These are phyloP conservation scores for Ophiognomonia clavigignenti-juglandacearum DNA, from an alignment of 2,329 filamentous ascomycete species.

Conservation along the genomic window DNA sequence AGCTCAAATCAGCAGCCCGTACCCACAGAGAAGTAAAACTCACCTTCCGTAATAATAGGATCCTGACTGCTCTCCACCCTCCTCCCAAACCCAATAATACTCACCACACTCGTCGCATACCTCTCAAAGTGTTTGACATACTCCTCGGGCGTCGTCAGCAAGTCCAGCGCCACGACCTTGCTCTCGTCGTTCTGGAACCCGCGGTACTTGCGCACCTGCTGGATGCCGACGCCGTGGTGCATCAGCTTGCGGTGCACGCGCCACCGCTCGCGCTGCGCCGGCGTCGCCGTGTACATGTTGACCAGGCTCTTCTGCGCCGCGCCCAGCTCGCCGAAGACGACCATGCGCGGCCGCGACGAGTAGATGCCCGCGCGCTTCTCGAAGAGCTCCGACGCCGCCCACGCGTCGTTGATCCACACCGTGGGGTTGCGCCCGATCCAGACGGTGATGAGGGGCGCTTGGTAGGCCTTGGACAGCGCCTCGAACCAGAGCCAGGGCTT, in stretches of 20 bases:
- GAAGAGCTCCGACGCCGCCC: slow-evolving; percentile 48
- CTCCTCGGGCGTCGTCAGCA: slow-evolving; percentile 37
- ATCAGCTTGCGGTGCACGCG: slow-evolving; percentile 45
- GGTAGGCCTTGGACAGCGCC: slow-evolving; percentile 42
- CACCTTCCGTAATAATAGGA: slow-evolving; percentile 49
- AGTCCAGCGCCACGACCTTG: slow-evolving; percentile 46
- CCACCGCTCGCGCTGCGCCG: slow-evolving; percentile 36
- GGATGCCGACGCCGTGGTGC: slow-evolving; percentile 46
- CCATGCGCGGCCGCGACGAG: slow-evolving; percentile 44
- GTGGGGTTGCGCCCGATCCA: slow-evolving; percentile 48
- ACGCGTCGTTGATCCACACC: slow-evolving; percentile 44
- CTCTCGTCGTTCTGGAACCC: slow-evolving; percentile 55
- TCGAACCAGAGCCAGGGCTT: slow-evolving; percentile 58
- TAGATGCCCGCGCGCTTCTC: slow-evolving; percentile 49
- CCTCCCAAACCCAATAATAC: slow-evolving; percentile 52
- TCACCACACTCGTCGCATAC: slow-evolving; percentile 48
- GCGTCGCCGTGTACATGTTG: slow-evolving; percentile 36
- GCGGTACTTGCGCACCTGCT: slow-evolving; percentile 49
- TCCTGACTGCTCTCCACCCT: slow-evolving; percentile 45
- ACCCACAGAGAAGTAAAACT: background rate
- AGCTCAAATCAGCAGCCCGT: background rate
- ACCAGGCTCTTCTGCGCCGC: slow-evolving; percentile 38
- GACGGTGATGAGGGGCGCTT: slow-evolving; percentile 47
- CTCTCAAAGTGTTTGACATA: slow-evolving; percentile 51
- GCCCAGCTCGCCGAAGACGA: slow-evolving; percentile 41